Conservation (phyloP, 2,329 filamentous ascomycete species). For the Albophoma yamanashiensis region DNA sequence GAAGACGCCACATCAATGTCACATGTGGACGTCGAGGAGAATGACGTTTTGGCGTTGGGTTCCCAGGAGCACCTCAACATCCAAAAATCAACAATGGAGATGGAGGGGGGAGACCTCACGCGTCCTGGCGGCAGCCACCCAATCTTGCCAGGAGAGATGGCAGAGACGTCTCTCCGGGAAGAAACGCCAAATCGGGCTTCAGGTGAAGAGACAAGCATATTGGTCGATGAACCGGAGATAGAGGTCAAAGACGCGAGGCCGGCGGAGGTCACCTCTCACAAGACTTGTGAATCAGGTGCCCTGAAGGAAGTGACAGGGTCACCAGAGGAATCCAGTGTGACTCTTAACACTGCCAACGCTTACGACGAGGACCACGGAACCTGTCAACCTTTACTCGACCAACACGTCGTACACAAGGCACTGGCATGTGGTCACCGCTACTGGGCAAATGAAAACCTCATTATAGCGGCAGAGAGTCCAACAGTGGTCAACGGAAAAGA, state of each 20-base stretch:
- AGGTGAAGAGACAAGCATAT: background rate
- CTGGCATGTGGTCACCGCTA: background rate
- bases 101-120: background rate
- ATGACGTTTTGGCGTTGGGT: slow-evolving; percentile 17
- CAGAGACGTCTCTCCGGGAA: background rate
- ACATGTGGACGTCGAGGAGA: slow-evolving; percentile 12
- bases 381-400: background rate
- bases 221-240: background rate
- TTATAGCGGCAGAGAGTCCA: background rate
- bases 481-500: background rate
- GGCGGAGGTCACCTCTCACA: background rate
- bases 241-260: background rate
- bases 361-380: background rate
- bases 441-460: background rate
- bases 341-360: background rate
- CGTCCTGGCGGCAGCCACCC: background rate
- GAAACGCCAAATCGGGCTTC: background rate
- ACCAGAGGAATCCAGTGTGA: background rate
- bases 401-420: background rate
- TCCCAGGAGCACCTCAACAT: slow-evolving; percentile 14
- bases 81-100: slow-evolving; percentile 6
- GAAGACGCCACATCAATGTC: slow-evolving; percentile 15
- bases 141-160: background rate
- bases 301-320: background rate
- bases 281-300: background rate